Evolutionary conservation across 345 rosid genomes (phyloP), one percentile per base, ranked within the genome.

Genomic region (Schrenkiella parvula): DNA sequence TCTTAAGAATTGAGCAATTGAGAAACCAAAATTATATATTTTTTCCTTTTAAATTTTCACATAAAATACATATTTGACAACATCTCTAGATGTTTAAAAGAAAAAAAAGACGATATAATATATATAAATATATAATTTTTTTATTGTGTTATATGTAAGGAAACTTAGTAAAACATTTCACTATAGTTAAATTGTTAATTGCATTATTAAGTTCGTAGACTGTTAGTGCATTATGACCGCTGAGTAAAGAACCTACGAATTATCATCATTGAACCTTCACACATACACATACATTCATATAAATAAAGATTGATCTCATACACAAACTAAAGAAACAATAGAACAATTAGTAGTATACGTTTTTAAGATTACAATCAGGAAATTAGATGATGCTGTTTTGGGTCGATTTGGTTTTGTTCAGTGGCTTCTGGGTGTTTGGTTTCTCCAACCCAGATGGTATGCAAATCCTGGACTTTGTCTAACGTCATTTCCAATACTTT

Each of bases 361-460:
- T 60, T 22, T 15, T 54, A 46, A 60, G 32, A 61, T 42, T 60
- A 3, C 17, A 58, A 8, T 41, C 32, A 60, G 50, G 17, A 52
- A 64, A 26, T 12, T 47, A 72, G 22, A 88, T 59, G 46, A 70
- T 76, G 50, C 31, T 67, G 74, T 71, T 82, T 70, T 88, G 79
- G 82, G 15, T 85, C 52, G 3, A 64, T 77, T 83, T 81, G 46
- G 29, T 79, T 70, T 53, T 88, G 64, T 61, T 85, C 63, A 75
- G 48, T 74, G 48, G 71, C 62, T 74, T 79, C 8, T 83, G 55
- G 75, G 69, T 66, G 15, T 57, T 64, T 71, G 74, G 72, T 58
- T 74, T 85, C 82, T 82, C 86, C 65, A 82, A 84, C 54, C 92
- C 82, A 69, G 83, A 86, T 64, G 96, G 98, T 89, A 81, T 18